Evolutionary conservation across 176 grass and related monocot species (phyloP), one percentile per base, ranked within the genome.

Genomic region (Aegilops speltoides): DNA sequence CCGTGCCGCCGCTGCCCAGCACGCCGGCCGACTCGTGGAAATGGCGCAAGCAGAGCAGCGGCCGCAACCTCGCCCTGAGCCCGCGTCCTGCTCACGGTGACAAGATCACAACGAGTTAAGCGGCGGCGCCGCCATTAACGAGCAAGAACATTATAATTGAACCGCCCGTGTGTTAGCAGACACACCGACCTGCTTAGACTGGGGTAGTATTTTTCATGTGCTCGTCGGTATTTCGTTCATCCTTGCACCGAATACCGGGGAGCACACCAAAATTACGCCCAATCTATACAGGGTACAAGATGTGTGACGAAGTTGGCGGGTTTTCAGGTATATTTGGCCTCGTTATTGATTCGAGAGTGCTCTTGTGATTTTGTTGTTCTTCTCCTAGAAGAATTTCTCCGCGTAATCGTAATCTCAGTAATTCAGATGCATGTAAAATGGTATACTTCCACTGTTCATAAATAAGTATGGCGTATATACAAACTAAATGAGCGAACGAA

Each of bases 1-100:
- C 83, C 56, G 54, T 92, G 57, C 97, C 92, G 15, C 97, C 97
- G 65, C 79, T 97, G 87, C 97, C 97, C 34, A 93, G 85, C 90
- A 76, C 83, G 14, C 97, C 97, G 1, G 77, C 77, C 5, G 94
- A 97, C 76, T 90, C 97, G 10, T 99, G 97, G 97, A 90, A 93
- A 73, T 99, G 97, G 97, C 87, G 85, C 81, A 93, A 95, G 87
- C 83, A 57, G 46, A 93, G 57, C 43, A 83, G 83, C 73, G 45
- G 52, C 76, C 50, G 76, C 76, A 86, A 38, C 82, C 52, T 84
- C 77, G 61, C 76, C 76, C 26, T 11, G 68, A 91, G 89, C 17
- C 85, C 81, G 0, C 15, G 81, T 16, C 52, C 69, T 3, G 63
- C 77, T 38, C 80, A 85, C 89, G 52, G 33, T 22, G 23, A 63